Base-by-base conservation (phyloP, 345 rosid genomes). In the Eucalyptus victrix region DNA sequence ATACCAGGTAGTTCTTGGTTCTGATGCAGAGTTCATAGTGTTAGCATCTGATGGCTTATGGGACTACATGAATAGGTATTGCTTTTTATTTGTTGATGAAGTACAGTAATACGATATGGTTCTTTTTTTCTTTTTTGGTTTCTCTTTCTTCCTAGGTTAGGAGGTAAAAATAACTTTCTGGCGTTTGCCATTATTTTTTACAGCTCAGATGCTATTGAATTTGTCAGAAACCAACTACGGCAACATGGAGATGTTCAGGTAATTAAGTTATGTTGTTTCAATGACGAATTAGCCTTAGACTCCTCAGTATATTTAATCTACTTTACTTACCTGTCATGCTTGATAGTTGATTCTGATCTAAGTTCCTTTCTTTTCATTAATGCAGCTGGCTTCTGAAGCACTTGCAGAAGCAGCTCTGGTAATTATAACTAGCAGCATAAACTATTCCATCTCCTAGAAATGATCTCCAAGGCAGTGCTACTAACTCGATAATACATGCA, bases 201-300 rank as follows among this genome's bases (percentile, higher is more conserved):
- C 96, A 96, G 99, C 92, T 93, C 95, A 44, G 99, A 96, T 56
- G 97, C 96, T 28, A 94, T 94, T 91, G 89, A 87, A 72, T 96
- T 94, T n/a, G 98, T 97, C 30, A 94, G 99, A 89, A 94, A 94
- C 91, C 97, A 95, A 88, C 97, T 97, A 88, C 95, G 92, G 40
- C 90, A 95, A 89, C 99, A 97, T 92, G 98, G 99, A 91, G 93
- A 97, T 93, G 98, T 97, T 89, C 99, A 96, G 97, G 99, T 95
- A 90, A 92, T 16, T 34, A 37, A 67, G 62, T 17, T 72, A 62
- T 49, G 58, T 30, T 49, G 26, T 32, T 87, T 26, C 60, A 42
- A 50, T 53, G 16, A 34, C 26, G 24, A 72, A 37, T 72, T 42
- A 18, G 30, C 30, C 3, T 2, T 21, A 37, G 47, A 40, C 83